These are phyloP conservation scores for Backusella luteola DNA, from an alignment of 192 early-diverging fungal genomes.

Conservation along the genomic window DNA sequence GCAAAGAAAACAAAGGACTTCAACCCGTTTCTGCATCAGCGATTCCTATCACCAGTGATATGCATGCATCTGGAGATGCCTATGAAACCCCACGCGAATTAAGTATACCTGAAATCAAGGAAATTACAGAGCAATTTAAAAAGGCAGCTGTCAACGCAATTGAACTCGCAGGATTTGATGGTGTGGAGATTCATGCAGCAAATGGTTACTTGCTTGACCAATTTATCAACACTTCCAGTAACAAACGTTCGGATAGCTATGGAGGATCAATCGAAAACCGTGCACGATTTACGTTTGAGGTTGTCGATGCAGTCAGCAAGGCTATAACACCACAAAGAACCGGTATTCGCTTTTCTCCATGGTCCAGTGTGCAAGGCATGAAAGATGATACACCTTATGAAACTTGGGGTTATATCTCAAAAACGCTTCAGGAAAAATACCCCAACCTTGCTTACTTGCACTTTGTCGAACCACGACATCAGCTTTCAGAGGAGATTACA, in stretches of 20 bases:
- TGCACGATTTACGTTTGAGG: conserved; percentile 31
- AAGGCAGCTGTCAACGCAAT: conserved; percentile 64
- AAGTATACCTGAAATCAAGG: conserved; percentile 63
- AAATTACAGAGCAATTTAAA: conserved; percentile 58
- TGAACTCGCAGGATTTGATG: conserved; percentile 75
- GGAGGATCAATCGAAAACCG: conserved; percentile 28
- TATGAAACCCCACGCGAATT: conserved; percentile 55
- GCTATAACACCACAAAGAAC: conserved; percentile 32
- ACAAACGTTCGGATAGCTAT: conserved; percentile 64
- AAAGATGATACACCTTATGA: conserved; percentile 22
- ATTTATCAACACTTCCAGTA: conserved; percentile 76
- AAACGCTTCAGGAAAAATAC: conserved; percentile 14
- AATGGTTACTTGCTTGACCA: conserved; percentile 87
- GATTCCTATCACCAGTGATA: not conserved
- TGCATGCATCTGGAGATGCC: not conserved
- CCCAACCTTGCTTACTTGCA: conserved; percentile 36
- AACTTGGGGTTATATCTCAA: conserved; percentile 28
- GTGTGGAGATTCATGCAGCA: conserved; percentile 87
- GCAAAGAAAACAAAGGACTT: not conserved
- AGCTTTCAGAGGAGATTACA: not conserved
- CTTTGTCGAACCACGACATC: conserved; percentile 27
- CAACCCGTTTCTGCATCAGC: conserved; percentile 19
- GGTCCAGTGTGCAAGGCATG: conserved; percentile 30
- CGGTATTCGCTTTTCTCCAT: conserved; percentile 33
- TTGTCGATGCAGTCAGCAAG: conserved; percentile 22